Evolutionary conservation across 805 yeast species (phyloP).

Genomic region (Hermanozyma aechmeae): DNA sequence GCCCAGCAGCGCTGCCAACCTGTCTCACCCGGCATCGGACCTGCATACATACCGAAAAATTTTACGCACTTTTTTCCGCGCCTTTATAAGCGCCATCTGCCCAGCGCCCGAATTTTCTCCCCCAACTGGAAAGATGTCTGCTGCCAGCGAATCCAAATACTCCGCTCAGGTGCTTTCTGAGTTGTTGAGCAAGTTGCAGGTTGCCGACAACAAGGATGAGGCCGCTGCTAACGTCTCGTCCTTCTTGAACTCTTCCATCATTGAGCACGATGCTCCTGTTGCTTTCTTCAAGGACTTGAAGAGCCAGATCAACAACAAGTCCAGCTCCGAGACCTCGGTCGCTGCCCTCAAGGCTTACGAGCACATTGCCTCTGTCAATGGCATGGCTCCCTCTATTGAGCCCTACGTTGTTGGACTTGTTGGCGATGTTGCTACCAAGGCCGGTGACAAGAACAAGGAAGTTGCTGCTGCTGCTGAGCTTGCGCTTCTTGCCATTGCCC

Average conservation of each 20-base stretch:
- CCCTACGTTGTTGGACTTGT: slow-evolving; percentile 83
- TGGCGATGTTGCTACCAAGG: slow-evolving; percentile 58
- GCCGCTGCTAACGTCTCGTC: slow-evolving; percentile 87
- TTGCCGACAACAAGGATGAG: slow-evolving; percentile 81
- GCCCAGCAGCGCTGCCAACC: too few species aligned
- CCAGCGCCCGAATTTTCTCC: too few species aligned
- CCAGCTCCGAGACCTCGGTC: slow-evolving; percentile 51
- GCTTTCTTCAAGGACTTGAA: slow-evolving; percentile 73
- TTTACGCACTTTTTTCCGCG: slow-evolving; percentile 1
- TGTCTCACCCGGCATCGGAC: too few species aligned
- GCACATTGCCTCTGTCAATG: slow-evolving; percentile 76
- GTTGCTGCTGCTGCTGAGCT: slow-evolving; percentile 63
- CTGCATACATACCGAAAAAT: slow-evolving; percentile 1
- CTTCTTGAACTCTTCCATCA: slow-evolving; percentile 92
- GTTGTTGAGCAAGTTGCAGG: slow-evolving; percentile 84
- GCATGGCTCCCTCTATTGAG: slow-evolving; percentile 86
- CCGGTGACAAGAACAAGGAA: slow-evolving; percentile 86
- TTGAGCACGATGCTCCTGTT: slow-evolving; percentile 96
- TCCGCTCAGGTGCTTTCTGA: slow-evolving; percentile 80
- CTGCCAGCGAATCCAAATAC: slow-evolving; percentile 52
- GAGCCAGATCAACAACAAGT: slow-evolving; percentile 73
- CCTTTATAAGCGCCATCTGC: too few species aligned
- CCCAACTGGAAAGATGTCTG: slow-evolving; percentile 32
- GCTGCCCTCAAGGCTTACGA: slow-evolving; percentile 78
- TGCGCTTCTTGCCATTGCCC: slow-evolving; percentile 71